Conservation (phyloP, 208 protist genomes). For the Leishmania aethiopica region DNA sequence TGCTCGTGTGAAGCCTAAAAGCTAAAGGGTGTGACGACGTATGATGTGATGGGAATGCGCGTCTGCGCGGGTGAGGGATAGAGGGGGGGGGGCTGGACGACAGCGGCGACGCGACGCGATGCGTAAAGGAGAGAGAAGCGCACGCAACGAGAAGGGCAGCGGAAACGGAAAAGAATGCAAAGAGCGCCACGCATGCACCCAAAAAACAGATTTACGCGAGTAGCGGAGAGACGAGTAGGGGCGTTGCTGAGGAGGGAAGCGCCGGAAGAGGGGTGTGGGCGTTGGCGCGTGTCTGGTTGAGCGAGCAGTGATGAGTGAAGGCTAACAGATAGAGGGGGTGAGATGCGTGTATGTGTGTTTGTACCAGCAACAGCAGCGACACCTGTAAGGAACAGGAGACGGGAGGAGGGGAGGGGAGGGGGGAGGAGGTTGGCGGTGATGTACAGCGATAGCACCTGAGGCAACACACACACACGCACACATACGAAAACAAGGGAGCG, state of each 20-base stretch:
- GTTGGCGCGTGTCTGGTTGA: neutral
- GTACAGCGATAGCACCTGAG: neutral
- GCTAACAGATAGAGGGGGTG: neutral
- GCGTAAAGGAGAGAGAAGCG: neutral
- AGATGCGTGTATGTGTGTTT: neutral
- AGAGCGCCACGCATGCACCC: neutral
- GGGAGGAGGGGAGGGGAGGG: neutral
- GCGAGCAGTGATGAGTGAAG: neutral
- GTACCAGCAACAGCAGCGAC: neutral
- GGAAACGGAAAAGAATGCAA: neutral
- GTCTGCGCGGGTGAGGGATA: neutral
- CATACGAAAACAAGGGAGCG: neutral
- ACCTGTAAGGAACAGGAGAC: neutral
- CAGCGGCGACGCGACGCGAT: neutral
- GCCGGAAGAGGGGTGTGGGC: neutral
- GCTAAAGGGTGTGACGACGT: neutral
- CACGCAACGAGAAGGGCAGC: neutral
- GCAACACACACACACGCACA: neutral
- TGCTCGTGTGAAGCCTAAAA: neutral
- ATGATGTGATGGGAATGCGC: neutral
- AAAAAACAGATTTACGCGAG: neutral
- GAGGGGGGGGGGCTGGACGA: neutral
- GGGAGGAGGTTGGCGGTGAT: neutral
- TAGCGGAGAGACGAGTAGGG: neutral
- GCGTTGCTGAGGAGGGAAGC: neutral